Evolutionary conservation across 2,329 filamentous ascomycete species (phyloP), one percentile per base, ranked within the genome.

Genomic region (Colletotrichum truncatum): DNA sequence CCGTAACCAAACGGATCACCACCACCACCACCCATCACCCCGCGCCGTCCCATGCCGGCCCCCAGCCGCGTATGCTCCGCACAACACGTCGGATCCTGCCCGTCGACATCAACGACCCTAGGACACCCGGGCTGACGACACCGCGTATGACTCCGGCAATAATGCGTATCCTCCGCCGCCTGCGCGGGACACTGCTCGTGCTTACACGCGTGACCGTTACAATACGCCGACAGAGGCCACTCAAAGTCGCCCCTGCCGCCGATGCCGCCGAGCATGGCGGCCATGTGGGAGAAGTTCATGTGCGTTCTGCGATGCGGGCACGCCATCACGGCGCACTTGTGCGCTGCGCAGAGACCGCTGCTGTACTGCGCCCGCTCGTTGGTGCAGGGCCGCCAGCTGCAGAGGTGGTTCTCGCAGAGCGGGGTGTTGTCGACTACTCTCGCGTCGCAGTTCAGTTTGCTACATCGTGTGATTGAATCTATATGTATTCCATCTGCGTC

Each of bases 391-490:
- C 64, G 68, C 25, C 67, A 48, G 14, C 67, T 67, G 64, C 73
- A 76, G 52, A 71, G 41, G 48, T 73, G 73, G 32, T 56, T 66
- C 8, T 67, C 66, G 45, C 71, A 74, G 45, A 41, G 48, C 38
- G 51, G 14, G 25, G 45, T 69, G 6, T 53, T 56, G 8, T 63
- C 59, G 7, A 67, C 45, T 6, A 61, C 51, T 30, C 53, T 45
- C 4, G 46, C 39, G n/a, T 63, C 63, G 52, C 68, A 69, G 26
- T 39, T 38, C 5, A 38, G 38, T 12, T 12, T 54, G 6, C 49
- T 12, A 45, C 66, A 69, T 2, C 54, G 58, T 10, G 49, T 25
- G 18, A 53, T 43, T 2, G 46, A 57, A 26, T 69, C 68, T 69
- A 18, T 7, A 2, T 30, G n/a, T n/a, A n/a, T n/a, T n/a, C n/a